Conservation (phyloP, 805 yeast species). For the Barnettozyma botsteinii region DNA sequence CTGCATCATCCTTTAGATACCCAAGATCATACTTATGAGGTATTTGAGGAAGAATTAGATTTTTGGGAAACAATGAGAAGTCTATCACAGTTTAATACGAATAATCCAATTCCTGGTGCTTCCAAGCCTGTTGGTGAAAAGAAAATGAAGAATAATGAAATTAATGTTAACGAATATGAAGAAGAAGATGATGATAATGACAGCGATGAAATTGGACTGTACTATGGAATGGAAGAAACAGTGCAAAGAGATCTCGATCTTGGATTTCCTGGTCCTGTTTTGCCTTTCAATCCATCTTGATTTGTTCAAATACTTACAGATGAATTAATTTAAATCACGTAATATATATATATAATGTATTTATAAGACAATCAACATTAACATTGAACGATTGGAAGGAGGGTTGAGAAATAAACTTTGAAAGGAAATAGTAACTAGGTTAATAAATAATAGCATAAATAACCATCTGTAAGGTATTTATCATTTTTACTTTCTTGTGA, state of each 20-base stretch:
- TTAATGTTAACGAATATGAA: constrained; percentile 1
- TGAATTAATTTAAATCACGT: too few species aligned
- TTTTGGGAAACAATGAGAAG: constrained; percentile 69
- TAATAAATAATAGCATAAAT: too few species aligned
- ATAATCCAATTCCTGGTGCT: constrained; percentile 15
- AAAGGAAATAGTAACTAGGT: too few species aligned
- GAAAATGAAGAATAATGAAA: constrained; percentile 7
- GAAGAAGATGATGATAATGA: constrained; percentile 5
- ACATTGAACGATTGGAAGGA: too few species aligned
- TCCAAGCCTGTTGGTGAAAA: constrained; percentile 1
- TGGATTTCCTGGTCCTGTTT: constrained; percentile 8
- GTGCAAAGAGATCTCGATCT: constrained; percentile 4
- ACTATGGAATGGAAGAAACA: constrained; percentile 9
- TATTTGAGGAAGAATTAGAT: constrained; percentile 57
- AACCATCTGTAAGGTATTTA: too few species aligned
- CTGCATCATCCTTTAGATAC: constrained; percentile 6
- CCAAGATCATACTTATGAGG: constrained; percentile 31
- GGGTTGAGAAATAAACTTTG: too few species aligned
- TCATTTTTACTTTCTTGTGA: constrained; percentile 54
- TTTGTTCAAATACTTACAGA: too few species aligned
- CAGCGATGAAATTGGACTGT: constrained; percentile 1
- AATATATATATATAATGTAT: not conserved
- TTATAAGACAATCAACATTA: not conserved
- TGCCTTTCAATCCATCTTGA: constrained; percentile 8
- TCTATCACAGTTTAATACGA: constrained; percentile 37